Base-by-base conservation (phyloP, 2,329 filamentous ascomycete genomes). In the Mycosphaerella arachidis region DNA sequence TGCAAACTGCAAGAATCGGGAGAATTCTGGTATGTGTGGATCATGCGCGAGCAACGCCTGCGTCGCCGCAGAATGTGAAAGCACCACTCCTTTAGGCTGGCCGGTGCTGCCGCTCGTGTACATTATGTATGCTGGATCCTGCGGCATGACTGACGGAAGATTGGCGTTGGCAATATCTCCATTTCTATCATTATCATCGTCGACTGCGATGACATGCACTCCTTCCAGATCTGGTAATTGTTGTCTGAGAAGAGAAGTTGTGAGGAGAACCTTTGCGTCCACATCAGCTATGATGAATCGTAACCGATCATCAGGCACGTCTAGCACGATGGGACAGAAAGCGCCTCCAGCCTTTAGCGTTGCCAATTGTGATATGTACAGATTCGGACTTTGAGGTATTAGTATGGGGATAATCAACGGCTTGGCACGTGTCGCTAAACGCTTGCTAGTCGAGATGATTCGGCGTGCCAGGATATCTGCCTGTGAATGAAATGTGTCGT, bases 91-190 rank as follows among this genome's bases (percentile, higher is more conserved):
- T 77, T 97, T 97, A 0, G 92, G 92, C 4, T 86, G 85, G 12
- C 92, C 92, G 0, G 92, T 96, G 5, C 91, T 95, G 3, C 92
- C 92, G 50, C 91, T 95, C 0, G 92, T 96, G 73, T 96, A 97
- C 86, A 96, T 92, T 60, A 96, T 84, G 77, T 97, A 97, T 27
- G 92, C 91, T 27, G 92, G 73, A 40, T 69, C 56, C n/a, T 63
- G 56, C 3, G 67, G 50, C 1, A 50, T 48, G 29, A 66, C 57
- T 6, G 60, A 31, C 16, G 67, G 29, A 31, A 20, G 27, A 18
- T 16, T 10, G 10, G 9, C n/a, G 27, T 9, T 18, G 27, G 50
- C 29, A 20, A 35, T 9, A 20, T 35, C 30, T 29, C n/a, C 50
- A 52, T 6, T 18, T 73, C 74, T 2, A 55, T 51, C 0, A 30